These are phyloP conservation scores for Trichosporon sp. DNA, from an alignment of 1,284 basidiomycete species.

Conservation along the genomic window DNA sequence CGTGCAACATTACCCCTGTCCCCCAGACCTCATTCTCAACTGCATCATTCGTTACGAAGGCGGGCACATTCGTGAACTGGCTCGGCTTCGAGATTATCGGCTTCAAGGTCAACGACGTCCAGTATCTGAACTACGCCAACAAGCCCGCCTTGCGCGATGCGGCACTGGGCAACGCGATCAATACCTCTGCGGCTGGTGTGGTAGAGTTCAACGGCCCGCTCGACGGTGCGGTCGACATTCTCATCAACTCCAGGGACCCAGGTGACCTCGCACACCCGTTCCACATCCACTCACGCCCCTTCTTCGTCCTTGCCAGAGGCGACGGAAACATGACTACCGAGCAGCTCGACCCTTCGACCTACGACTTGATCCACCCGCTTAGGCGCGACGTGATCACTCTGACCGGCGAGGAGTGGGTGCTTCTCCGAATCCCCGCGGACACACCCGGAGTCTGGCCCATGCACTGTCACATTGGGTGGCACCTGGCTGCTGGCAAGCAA, in stretches of 20 bases:
- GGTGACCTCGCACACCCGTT: conserved; percentile 41
- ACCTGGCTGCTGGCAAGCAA: conserved; percentile 24
- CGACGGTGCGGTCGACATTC: conserved; percentile 27
- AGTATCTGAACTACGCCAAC: conserved; percentile 35
- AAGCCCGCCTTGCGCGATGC: conserved; percentile 22
- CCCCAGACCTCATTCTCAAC: neutral
- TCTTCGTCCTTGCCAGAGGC: conserved; percentile 43
- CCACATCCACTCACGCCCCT: conserved; percentile 35
- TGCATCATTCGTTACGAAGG: neutral
- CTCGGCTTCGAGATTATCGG: conserved; percentile 11
- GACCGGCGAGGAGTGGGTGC: conserved; percentile 23
- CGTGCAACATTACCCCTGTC: neutral
- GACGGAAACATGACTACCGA: conserved; percentile 19
- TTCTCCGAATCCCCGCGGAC: conserved; percentile 31
- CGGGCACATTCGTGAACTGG: neutral
- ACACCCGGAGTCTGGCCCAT: conserved; percentile 28
- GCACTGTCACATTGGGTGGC: conserved; percentile 35
- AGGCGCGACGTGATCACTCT: conserved; percentile 45
- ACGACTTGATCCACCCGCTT: conserved; percentile 41
- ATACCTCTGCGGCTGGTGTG: conserved; percentile 19
- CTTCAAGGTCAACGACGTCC: conserved; percentile 32
- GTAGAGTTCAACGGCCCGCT: conserved; percentile 24
- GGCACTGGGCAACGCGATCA: conserved; percentile 18
- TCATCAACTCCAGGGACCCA: conserved; percentile 45
- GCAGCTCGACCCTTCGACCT: neutral